phyloP scores from a whole-genome alignment of 345 rosid species.

The Murraya koenigii region DNA sequence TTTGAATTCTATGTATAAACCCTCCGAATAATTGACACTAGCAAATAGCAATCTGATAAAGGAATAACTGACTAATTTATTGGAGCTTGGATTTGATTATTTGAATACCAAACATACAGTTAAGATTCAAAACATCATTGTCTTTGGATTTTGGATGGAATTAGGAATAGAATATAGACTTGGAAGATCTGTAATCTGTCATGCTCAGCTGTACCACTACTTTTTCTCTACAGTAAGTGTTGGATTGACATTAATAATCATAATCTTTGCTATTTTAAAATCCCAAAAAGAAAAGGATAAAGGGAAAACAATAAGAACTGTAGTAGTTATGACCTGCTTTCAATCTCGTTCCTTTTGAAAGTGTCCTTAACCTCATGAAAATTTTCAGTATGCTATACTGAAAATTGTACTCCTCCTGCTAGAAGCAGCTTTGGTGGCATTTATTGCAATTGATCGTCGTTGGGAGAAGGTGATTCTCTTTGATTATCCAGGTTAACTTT shows the following conservation, averaged over 20 bases:
- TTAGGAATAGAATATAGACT: background rate
- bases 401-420: conserved; percentile 53
- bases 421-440: conserved; percentile 80
- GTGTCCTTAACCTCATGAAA: conserved; percentile 34
- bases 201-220: background rate
- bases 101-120: background rate
- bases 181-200: background rate
- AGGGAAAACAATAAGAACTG: background rate
- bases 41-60: background rate
- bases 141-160: background rate
- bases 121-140: background rate
- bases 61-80: background rate
- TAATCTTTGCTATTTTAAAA: background rate
- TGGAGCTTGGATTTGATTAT: background rate
- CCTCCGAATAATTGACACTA: background rate
- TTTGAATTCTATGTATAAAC: background rate
- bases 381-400: conserved; percentile 62
- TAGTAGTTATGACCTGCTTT: conserved; percentile 1
- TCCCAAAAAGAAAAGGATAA: background rate
- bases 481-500: background rate
- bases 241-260: background rate
- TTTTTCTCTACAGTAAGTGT: background rate
- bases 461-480: conserved; percentile 70
- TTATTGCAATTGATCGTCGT: conserved; percentile 68
- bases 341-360: background rate